These are phyloP conservation scores for Sedum album DNA, from an alignment of 164 flowering plant species.

Conservation along the genomic window DNA sequence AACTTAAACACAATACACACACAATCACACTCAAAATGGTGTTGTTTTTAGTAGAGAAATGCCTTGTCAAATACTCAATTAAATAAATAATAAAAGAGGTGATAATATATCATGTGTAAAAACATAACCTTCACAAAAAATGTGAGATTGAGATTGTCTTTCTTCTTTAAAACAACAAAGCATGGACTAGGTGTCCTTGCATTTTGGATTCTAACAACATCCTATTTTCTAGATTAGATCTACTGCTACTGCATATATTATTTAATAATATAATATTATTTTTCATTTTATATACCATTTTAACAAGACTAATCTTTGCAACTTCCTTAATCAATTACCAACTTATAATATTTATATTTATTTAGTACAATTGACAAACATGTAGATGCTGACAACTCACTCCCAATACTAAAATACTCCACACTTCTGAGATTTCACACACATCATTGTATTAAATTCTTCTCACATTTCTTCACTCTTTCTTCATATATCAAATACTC, in stretches of 20 bases:
- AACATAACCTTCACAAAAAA: not conserved
- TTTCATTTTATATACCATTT: not conserved
- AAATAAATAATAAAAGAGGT: not conserved
- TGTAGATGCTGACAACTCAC: constrained; percentile 6
- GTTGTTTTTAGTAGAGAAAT: too few species aligned
- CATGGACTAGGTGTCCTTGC: constrained; percentile 7
- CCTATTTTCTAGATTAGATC: not conserved
- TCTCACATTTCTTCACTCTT: constrained; percentile 5
- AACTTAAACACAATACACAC: too few species aligned
- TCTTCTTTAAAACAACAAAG: not conserved
- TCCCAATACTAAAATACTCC: constrained; percentile 1
- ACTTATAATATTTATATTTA: not conserved
- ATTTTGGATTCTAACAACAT: not conserved
- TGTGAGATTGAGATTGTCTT: not conserved
- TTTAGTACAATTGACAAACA: not conserved
- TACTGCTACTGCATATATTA: too few species aligned
- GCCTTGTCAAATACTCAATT: not conserved
- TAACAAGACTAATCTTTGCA: not conserved
- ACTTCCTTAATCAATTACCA: not conserved
- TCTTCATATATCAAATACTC: not conserved
- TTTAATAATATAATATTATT: too few species aligned
- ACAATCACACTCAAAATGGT: too few species aligned
- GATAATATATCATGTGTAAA: not conserved
- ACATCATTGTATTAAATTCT: not conserved
- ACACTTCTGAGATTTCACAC: not conserved